Percentiles rank a stretch among this genome's conserved stretches.
Evolutionary conservation across 1,139 yeast genomes (phyloP).

Genomic region (Blastobotrys persicus): DNA sequence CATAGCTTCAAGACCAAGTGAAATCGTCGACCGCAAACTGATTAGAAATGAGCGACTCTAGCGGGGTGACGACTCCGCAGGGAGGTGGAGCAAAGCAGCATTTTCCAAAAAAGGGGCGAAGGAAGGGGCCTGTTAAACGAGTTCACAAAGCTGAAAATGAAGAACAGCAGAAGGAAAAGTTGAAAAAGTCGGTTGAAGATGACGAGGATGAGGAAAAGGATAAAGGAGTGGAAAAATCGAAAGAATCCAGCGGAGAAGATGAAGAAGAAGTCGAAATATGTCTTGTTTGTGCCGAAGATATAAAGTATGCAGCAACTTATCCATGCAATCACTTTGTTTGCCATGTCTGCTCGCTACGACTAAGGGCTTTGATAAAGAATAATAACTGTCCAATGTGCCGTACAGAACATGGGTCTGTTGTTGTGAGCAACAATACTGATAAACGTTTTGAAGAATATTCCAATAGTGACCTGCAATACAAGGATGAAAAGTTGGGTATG

Average conservation of each 20-base stretch:
- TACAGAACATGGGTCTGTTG: slow-evolving; percentile 57
- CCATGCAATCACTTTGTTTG: slow-evolving; percentile 88
- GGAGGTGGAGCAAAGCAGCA: background rate
- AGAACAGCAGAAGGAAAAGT: slow-evolving; percentile 4
- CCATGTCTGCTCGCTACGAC: slow-evolving; percentile 77
- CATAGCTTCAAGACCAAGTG: too few species aligned
- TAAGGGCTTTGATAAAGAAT: slow-evolving; percentile 75
- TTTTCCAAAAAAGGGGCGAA: slow-evolving; percentile 1
- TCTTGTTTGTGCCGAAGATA: slow-evolving; percentile 78
- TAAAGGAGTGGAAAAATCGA: slow-evolving; percentile 13
- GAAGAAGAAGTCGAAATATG: slow-evolving; percentile 46
- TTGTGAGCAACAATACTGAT: slow-evolving; percentile 54
- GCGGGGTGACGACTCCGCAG: background rate
- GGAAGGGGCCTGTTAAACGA: slow-evolving; percentile 10
- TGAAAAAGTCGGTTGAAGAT: slow-evolving; percentile 1
- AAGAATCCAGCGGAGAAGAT: slow-evolving; percentile 12
- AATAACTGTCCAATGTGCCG: slow-evolving; percentile 75
- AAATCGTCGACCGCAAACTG: too few species aligned
- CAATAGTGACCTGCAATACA: slow-evolving; percentile 36
- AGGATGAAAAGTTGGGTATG: slow-evolving; percentile 34
- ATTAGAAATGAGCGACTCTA: background rate
- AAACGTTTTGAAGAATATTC: slow-evolving; percentile 45
- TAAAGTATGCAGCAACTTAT: slow-evolving; percentile 62
- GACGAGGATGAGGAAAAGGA: slow-evolving; percentile 15
- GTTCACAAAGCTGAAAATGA: slow-evolving; percentile 11